These are phyloP conservation scores for Phytopythium mirpurense DNA, from an alignment of 352 stramenopile species.

Conservation along the genomic window DNA sequence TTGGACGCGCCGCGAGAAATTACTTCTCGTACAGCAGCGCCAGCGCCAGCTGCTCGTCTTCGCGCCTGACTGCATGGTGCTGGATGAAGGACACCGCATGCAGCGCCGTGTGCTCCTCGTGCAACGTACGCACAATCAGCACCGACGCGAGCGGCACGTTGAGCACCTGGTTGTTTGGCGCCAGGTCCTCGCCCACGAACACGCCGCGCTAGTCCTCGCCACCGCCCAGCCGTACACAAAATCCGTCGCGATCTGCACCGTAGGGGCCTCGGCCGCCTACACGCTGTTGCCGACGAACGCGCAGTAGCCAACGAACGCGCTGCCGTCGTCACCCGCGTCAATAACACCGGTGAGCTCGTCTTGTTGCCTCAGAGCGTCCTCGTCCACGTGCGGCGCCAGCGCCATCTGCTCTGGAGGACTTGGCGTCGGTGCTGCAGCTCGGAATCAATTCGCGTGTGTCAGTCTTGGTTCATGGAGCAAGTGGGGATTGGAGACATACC, in stretches of 20 bases:
- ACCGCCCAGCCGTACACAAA: slow-evolving; percentile 67
- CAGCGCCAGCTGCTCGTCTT: slow-evolving; percentile 68
- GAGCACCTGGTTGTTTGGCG: slow-evolving; percentile 63
- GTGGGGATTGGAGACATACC: too few species aligned
- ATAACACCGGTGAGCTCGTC: too few species aligned
- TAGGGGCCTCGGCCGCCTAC: slow-evolving; percentile 47
- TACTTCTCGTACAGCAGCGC: slow-evolving; percentile 69
- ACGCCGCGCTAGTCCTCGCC: slow-evolving; percentile 50
- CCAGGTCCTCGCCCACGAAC: slow-evolving; percentile 77
- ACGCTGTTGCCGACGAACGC: slow-evolving; percentile 80
- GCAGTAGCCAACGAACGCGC: too few species aligned
- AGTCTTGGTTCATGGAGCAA: too few species aligned
- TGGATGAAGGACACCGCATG: slow-evolving; percentile 44
- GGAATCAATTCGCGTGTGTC: too few species aligned
- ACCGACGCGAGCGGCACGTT: slow-evolving; percentile 55
- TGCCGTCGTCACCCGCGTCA: slow-evolving; percentile 2
- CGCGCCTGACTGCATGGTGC: slow-evolving; percentile 25
- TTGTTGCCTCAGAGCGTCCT: neutral
- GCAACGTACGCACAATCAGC: slow-evolving; percentile 41
- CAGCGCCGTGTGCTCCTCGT: slow-evolving; percentile 24
- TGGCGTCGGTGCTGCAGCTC: too few species aligned
- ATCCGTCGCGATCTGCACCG: slow-evolving; percentile 59
- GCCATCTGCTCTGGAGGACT: too few species aligned
- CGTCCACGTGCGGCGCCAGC: slow-evolving; percentile 6
- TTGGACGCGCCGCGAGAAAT: slow-evolving; percentile 32